Conservation (phyloP, 768 basidiomycete genomes). For the Trichaptum fuscoviolaceum region DNA sequence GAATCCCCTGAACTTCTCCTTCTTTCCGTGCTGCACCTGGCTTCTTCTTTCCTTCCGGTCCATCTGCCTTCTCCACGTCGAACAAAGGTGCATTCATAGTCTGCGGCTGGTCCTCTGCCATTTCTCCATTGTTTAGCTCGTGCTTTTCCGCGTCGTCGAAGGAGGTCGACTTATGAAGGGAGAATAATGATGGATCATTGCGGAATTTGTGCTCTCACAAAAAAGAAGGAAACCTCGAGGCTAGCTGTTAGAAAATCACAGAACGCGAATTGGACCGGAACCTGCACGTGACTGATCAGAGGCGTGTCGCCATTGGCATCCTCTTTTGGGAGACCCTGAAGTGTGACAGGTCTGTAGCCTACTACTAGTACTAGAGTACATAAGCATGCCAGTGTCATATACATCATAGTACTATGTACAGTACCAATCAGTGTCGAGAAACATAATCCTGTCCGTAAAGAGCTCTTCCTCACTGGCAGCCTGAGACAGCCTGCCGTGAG, state of each 20-base stretch:
- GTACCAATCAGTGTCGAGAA: too few species aligned
- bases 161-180: neutral
- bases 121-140: neutral
- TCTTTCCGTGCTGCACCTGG: conserved; percentile 8
- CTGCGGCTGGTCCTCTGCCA: neutral
- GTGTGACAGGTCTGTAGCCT: too few species aligned
- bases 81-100: neutral
- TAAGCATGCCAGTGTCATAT: too few species aligned
- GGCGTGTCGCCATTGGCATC: too few species aligned
- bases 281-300: too few species aligned
- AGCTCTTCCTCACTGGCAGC: too few species aligned
- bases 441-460: too few species aligned
- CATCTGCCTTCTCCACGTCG: neutral
- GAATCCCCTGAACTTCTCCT: conserved; percentile 6
- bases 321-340: too few species aligned
- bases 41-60: conserved; percentile 3
- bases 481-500: too few species aligned
- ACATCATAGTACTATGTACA: too few species aligned
- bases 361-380: too few species aligned
- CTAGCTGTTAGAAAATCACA: neutral
- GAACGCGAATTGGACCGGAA: too few species aligned
- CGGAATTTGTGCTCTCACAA: neutral
- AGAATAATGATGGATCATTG: neutral
- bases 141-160: neutral
- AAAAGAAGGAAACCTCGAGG: neutral